phyloP scores from a whole-genome alignment of 1,284 basidiomycete species.

The Ganoderma sp. region DNA sequence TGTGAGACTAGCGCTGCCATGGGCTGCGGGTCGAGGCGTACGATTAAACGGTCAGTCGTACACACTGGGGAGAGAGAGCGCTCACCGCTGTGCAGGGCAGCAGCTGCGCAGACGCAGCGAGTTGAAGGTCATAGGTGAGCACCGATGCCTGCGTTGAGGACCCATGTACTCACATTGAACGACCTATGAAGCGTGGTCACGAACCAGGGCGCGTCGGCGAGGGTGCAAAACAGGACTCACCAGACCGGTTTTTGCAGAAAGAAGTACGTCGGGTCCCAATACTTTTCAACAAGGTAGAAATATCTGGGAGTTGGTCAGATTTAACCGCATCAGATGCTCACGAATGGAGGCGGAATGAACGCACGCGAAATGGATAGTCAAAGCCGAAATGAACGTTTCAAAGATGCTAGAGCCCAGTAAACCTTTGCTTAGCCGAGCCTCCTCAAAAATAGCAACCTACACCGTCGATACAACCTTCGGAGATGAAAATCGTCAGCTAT shows the following conservation, averaged over 20 bases:
- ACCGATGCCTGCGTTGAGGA: background rate
- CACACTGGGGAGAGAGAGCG: background rate
- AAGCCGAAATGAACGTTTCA: slow-evolving; percentile 13
- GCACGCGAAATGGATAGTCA: slow-evolving; percentile 17
- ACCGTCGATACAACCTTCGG: slow-evolving; percentile 1
- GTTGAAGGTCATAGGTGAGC: background rate
- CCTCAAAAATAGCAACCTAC: background rate
- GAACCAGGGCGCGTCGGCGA: background rate
- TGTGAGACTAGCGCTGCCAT: slow-evolving; percentile 17
- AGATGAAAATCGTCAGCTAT: background rate
- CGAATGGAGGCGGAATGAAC: background rate
- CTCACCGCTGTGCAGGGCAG: slow-evolving; percentile 3
- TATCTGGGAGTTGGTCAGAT: background rate
- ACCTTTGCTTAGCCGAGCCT: background rate
- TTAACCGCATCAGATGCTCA: too few species aligned
- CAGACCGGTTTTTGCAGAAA: slow-evolving; percentile 11
- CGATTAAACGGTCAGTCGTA: background rate
- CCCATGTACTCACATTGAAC: slow-evolving; percentile 4
- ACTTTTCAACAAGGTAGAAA: slow-evolving; percentile 16
- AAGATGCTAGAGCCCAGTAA: background rate
- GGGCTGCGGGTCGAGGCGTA: background rate
- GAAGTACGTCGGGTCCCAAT: slow-evolving; percentile 20
- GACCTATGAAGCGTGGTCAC: slow-evolving; percentile 6
- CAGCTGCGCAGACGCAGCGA: background rate
- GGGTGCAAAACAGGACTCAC: background rate